phyloP scores from a whole-genome alignment of 2,329 filamentous ascomycete species.

The Epichloe typhina region DNA sequence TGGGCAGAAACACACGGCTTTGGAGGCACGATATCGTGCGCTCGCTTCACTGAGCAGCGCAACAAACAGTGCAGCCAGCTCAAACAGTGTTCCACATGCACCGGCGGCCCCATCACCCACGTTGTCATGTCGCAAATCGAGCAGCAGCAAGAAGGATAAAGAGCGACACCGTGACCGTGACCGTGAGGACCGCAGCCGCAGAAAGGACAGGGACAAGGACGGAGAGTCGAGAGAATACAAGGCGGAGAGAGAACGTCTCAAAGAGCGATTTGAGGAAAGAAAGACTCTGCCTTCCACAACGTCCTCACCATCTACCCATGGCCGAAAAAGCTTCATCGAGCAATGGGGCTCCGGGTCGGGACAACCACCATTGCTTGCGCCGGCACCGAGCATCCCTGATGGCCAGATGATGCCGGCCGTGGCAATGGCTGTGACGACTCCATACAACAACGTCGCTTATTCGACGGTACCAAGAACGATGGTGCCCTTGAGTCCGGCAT shows the following conservation, averaged over 20 bases:
- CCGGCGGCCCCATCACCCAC: conserved; percentile 11
- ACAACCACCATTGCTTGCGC: conserved; percentile 11
- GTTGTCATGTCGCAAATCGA: conserved; percentile 13
- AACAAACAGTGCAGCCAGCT: not conserved
- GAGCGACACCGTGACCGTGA: conserved; percentile 7
- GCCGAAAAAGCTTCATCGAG: conserved; percentile 22
- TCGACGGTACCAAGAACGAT: conserved; percentile 9
- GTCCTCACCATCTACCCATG: conserved; percentile 9
- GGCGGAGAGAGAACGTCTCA: conserved; percentile 23
- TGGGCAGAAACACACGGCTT: conserved; percentile 16
- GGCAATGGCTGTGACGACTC: not conserved
- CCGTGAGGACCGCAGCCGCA: conserved; percentile 14
- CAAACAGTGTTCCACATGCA: not conserved
- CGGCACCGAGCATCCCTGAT: conserved; percentile 2
- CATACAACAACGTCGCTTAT: not conserved
- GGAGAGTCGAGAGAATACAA: conserved; percentile 9
- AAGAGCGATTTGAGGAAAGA: conserved; percentile 24
- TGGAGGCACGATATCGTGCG: conserved; percentile 16
- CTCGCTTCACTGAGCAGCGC: conserved; percentile 3
- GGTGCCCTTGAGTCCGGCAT: conserved; percentile 13
- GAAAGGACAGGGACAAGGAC: conserved; percentile 9
- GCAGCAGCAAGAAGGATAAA: conserved; percentile 14
- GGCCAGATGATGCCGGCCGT: not conserved
- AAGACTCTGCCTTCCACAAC: conserved; percentile 7
- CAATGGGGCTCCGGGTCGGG: not conserved